Conservation (phyloP, 345 rosid genomes). For the Nephelium lappaceum region DNA sequence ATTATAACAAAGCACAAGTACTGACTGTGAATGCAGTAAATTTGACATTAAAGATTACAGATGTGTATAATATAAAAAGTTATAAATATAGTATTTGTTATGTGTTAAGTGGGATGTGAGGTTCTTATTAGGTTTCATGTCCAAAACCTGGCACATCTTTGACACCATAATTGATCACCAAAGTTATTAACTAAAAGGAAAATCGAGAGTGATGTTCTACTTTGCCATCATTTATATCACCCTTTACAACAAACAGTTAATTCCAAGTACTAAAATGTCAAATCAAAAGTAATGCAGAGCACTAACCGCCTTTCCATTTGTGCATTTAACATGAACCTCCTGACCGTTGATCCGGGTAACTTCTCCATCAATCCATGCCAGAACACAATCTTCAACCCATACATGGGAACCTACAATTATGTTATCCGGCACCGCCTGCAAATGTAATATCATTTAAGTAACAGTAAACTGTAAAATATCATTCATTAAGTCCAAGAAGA, state of each 20-base stretch:
- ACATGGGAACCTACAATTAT: conserved; percentile 83
- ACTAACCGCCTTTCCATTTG: conserved; percentile 63
- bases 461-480: conserved; percentile 8
- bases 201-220: background rate
- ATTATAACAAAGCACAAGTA: background rate
- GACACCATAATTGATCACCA: background rate
- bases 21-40: background rate
- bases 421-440: conserved; percentile 70
- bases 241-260: background rate
- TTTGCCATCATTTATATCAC: background rate
- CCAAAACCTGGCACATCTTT: background rate
- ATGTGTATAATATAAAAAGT: background rate
- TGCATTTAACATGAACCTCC: conserved; percentile 51
- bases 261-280: background rate
- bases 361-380: conserved; percentile 80
- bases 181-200: background rate
- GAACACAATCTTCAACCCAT: conserved; percentile 76
- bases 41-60: background rate
- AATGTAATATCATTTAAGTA: conserved; percentile 18
- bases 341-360: conserved; percentile 55
- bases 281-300: background rate
- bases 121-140: background rate
- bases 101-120: background rate
- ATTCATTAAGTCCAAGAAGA: background rate
- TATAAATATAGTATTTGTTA: background rate